Conservation (phyloP, 2,329 filamentous ascomycete species). For the Trichophyton verrucosum region DNA sequence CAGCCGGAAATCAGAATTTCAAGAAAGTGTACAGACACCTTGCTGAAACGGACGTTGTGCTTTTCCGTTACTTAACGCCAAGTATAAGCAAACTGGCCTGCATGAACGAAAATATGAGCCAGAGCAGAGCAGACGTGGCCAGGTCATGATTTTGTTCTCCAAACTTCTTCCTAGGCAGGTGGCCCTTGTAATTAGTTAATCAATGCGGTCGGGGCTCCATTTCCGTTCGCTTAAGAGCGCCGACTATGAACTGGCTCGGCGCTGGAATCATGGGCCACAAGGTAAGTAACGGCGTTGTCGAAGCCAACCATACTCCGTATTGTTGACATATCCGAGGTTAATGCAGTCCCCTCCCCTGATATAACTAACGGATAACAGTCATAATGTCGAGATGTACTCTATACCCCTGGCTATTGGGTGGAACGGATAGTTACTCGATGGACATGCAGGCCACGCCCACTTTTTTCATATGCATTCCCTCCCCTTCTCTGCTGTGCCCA, state of each 20-base stretch:
- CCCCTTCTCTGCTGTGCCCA: background rate
- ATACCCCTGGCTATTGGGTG: background rate
- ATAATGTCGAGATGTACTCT: too few species aligned
- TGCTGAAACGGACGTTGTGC: background rate
- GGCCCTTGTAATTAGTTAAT: background rate
- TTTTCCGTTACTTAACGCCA: constrained; percentile 1
- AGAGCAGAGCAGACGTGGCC: background rate
- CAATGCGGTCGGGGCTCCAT: background rate
- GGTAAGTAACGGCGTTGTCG: background rate
- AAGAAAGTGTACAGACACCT: background rate
- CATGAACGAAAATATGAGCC: background rate
- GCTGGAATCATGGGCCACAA: background rate
- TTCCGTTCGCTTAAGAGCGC: background rate
- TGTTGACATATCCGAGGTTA: background rate
- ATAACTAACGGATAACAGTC: background rate
- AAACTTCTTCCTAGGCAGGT: background rate
- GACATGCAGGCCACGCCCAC: background rate
- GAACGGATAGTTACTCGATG: background rate
- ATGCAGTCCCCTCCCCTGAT: background rate
- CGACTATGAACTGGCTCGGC: background rate
- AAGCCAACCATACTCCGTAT: too few species aligned
- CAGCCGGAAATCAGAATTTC: background rate
- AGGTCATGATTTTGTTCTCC: background rate
- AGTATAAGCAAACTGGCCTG: background rate
- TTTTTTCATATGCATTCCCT: background rate